Evolutionary conservation across 345 rosid genomes (phyloP).

Genomic region (Fremontodendron californicum): DNA sequence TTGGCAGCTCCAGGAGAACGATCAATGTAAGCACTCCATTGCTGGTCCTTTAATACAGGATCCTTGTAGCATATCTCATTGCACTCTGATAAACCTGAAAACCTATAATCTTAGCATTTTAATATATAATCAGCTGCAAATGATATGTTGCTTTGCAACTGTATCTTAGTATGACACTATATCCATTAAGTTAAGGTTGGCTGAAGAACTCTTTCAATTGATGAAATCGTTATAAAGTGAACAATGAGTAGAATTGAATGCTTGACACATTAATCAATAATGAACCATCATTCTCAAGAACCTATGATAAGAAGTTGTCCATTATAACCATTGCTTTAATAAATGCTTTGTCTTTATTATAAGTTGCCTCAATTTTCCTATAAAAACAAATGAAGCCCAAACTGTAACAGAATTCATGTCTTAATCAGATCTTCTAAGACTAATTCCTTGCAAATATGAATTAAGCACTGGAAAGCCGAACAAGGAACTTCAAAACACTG

Average conservation of each 20-base stretch:
- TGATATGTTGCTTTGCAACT: neutral
- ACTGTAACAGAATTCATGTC: neutral
- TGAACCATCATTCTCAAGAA: neutral
- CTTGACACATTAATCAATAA: neutral
- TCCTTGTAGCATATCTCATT: conserved; percentile 87
- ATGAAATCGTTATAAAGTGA: neutral
- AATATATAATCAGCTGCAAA: neutral
- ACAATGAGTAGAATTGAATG: neutral
- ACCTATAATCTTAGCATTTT: conserved; percentile 23
- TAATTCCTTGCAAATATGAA: neutral
- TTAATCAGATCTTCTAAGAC: neutral
- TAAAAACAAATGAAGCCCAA: neutral
- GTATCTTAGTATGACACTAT: neutral
- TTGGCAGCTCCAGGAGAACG: conserved; percentile 5
- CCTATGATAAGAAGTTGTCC: neutral
- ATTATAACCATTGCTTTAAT: neutral
- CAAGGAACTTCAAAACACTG: neutral
- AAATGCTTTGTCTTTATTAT: neutral
- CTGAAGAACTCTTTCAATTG: neutral
- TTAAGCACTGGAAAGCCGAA: neutral
- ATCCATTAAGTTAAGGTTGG: neutral
- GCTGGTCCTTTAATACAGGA: conserved; percentile 79
- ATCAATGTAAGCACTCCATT: conserved; percentile 90
- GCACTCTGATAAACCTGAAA: conserved; percentile 71
- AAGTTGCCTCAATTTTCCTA: neutral